Evolutionary conservation across 2,329 filamentous ascomycete species (phyloP).

Genomic region (Xylariales sp.): DNA sequence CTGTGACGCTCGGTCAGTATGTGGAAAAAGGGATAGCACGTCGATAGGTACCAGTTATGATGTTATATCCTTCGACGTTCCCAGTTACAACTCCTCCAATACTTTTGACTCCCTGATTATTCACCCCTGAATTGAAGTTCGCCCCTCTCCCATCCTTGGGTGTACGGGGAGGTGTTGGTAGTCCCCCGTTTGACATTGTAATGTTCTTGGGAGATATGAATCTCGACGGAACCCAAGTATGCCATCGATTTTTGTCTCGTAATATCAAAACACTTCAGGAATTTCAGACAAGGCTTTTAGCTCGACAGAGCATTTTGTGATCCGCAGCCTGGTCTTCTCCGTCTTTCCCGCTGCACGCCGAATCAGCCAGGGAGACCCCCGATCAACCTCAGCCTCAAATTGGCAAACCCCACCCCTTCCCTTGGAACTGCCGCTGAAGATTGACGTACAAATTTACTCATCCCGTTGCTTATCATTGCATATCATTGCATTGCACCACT

Average conservation of each 20-base stretch:
- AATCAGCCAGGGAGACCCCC: neutral
- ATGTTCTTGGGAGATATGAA: too few relatives aligned
- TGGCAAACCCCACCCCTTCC: too few relatives aligned
- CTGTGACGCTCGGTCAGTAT: neutral
- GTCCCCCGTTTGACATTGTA: neutral
- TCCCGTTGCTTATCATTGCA: too few relatives aligned
- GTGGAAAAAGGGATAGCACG: neutral
- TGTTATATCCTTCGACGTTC: neutral
- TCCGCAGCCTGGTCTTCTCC: neutral
- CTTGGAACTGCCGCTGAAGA: too few relatives aligned
- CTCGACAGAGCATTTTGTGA: neutral
- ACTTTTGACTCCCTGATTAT: neutral
- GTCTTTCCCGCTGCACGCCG: neutral
- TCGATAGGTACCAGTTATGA: neutral
- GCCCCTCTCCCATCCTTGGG: neutral
- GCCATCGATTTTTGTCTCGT: too few relatives aligned
- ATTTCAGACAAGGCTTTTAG: too few relatives aligned
- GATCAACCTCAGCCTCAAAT: too few relatives aligned
- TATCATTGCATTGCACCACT: too few relatives aligned
- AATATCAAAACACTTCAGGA: too few relatives aligned
- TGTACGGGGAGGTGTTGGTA: neutral
- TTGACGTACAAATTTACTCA: too few relatives aligned
- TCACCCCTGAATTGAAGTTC: neutral
- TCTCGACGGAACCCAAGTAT: too few relatives aligned
- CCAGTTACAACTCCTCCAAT: neutral